phyloP scores from a whole-genome alignment of 345 rosid species.

The Arabidopsis arenosa region DNA sequence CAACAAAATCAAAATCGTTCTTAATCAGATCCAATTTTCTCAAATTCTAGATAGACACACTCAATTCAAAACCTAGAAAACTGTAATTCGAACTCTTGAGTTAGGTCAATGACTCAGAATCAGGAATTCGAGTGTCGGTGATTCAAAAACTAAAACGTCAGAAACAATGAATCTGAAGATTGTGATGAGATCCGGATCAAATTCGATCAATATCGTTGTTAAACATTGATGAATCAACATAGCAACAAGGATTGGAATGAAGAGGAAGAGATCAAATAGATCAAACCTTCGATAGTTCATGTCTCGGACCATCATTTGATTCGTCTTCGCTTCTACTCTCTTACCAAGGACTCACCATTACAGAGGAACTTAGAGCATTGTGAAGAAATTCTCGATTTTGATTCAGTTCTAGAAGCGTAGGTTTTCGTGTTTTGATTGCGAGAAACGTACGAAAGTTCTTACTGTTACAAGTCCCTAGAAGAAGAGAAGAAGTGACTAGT shows the following conservation, averaged over 20 bases:
- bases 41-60: neutral
- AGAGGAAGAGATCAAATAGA: conserved; percentile 7
- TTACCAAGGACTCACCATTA: neutral
- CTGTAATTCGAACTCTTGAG: neutral
- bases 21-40: conserved; percentile 1
- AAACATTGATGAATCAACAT: neutral
- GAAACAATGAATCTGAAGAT: neutral
- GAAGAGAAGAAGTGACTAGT: neutral
- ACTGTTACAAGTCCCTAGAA: neutral
- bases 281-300: conserved; percentile 47
- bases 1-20: conserved; percentile 5
- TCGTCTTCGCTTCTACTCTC: conserved; percentile 9
- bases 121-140: neutral
- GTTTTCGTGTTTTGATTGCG: conserved; percentile 20
- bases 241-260: neutral
- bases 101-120: conserved; percentile 7
- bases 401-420: conserved; percentile 10
- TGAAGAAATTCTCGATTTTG: conserved; percentile 2
- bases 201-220: neutral
- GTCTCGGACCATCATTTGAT: conserved; percentile 27
- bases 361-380: conserved; percentile 1
- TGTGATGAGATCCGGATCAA: conserved; percentile 27
- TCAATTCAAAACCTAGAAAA: neutral
- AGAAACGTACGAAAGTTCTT: conserved; percentile 24
- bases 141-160: neutral